Percentiles rank a stretch among this genome's conserved stretches.
phyloP scores from a whole-genome alignment of 139 green algal genomes.

The Monoraphidium neglectum region DNA sequence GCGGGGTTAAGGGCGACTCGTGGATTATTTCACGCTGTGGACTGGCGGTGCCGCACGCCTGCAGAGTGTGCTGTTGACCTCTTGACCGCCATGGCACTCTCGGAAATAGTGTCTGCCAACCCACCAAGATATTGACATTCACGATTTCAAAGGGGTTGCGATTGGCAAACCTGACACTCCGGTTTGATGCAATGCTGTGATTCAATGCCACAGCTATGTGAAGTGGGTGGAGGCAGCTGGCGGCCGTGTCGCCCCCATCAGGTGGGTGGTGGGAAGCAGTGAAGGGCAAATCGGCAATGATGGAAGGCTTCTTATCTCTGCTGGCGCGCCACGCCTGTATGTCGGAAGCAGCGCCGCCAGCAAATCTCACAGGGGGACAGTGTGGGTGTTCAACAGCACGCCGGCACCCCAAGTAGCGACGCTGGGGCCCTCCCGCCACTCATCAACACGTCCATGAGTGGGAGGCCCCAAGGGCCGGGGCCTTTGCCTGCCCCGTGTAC shows the following conservation, averaged over 20 bases:
- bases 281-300: background rate
- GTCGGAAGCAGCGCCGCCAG: no score
- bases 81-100: background rate
- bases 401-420: background rate
- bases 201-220: slow-evolving; percentile 59
- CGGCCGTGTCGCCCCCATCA: slow-evolving; percentile 59
- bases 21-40: no score
- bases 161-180: background rate
- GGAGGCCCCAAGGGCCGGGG: no score
- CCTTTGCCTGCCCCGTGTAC: no score
- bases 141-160: background rate
- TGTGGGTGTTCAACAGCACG: background rate
- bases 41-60: no score
- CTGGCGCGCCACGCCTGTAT: no score
- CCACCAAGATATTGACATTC: background rate
- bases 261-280: slow-evolving; percentile 18
- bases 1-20: no score
- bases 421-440: background rate
- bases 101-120: background rate
- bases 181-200: no score
- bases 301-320: no score
- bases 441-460: no score
- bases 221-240: slow-evolving; percentile 72
- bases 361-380: background rate
- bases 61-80: background rate